phyloP scores from a whole-genome alignment of 176 grass and related monocot species.

The Neostapfia colusana region DNA sequence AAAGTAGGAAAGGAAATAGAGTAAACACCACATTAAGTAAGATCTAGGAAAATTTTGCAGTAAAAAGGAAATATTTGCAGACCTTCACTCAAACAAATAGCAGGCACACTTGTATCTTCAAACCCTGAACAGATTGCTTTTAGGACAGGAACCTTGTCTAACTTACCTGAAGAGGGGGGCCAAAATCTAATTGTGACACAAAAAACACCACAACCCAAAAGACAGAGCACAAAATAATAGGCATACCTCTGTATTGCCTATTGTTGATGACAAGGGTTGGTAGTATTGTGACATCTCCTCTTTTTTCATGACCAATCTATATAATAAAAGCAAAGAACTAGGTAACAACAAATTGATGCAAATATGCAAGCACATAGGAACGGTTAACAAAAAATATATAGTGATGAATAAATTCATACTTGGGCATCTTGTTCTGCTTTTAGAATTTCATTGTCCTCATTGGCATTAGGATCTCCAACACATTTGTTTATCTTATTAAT shows the following conservation, averaged over 20 bases:
- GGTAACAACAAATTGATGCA: slow-evolving; percentile 27
- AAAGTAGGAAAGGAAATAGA: slow-evolving; percentile 6
- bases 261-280: slow-evolving; percentile 90
- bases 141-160: slow-evolving; percentile 80
- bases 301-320: slow-evolving; percentile 72
- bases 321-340: slow-evolving; percentile 18
- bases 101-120: slow-evolving; percentile 81
- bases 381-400: slow-evolving; percentile 11
- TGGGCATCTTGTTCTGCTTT: slow-evolving; percentile 89
- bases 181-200: slow-evolving; percentile 33
- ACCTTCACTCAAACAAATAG: slow-evolving; percentile 86
- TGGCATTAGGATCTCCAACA: slow-evolving; percentile 73
- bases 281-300: slow-evolving; percentile 90
- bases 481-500: slow-evolving; percentile 64
- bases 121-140: slow-evolving; percentile 91
- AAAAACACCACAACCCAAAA: slow-evolving; percentile 24
- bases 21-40: slow-evolving; percentile 22
- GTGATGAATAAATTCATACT: slow-evolving; percentile 40
- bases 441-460: slow-evolving; percentile 70
- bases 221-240: slow-evolving; percentile 20
- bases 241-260: slow-evolving; percentile 79
- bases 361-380: background rate
- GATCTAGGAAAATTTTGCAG: slow-evolving; percentile 28
- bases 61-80: slow-evolving; percentile 23
- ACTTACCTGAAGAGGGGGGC: slow-evolving; percentile 54